Evolutionary conservation across 2,329 filamentous ascomycete genomes (phyloP).

Genomic region (Eutypella sp.): DNA sequence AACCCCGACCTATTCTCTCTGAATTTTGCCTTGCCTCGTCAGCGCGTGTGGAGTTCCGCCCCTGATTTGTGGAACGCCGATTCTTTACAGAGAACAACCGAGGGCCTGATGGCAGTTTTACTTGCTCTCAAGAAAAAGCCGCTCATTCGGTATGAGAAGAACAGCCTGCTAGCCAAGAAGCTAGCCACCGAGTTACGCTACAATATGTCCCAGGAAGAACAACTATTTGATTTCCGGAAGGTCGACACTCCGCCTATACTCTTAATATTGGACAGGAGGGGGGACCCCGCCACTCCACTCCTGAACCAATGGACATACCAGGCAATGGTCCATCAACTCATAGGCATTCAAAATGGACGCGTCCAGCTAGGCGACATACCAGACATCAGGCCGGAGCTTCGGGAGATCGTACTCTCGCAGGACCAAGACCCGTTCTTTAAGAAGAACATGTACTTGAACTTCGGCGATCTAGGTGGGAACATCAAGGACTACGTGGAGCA

Average conservation of each 20-base stretch:
- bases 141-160: constrained; percentile 87
- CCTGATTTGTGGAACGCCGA: constrained; percentile 91
- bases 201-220: constrained; percentile 89
- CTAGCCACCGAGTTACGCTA: constrained; percentile 89
- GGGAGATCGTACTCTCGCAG: constrained; percentile 90
- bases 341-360: constrained; percentile 92
- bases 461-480: constrained; percentile 89
- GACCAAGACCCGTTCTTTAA: constrained; percentile 98
- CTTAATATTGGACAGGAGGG: constrained; percentile 82
- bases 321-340: constrained; percentile 97
- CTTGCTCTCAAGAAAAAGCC: constrained; percentile 95
- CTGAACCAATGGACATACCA: constrained; percentile 99
- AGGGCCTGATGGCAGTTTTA: constrained; percentile 79
- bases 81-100: constrained; percentile 77
- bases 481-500: constrained; percentile 99
- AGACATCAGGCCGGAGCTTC: constrained; percentile 79
- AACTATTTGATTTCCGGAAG: constrained; percentile 92
- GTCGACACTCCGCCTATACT: constrained; percentile 92
- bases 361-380: constrained; percentile 82
- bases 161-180: constrained; percentile 85
- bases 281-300: constrained; percentile 90
- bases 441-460: constrained; percentile 99
- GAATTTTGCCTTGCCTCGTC: constrained; percentile 64
- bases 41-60: constrained; percentile 73
- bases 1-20: constrained; percentile 91